phyloP scores from a whole-genome alignment of 371 early-diverging fungal genomes.

The Conidiobolus incongruus region DNA sequence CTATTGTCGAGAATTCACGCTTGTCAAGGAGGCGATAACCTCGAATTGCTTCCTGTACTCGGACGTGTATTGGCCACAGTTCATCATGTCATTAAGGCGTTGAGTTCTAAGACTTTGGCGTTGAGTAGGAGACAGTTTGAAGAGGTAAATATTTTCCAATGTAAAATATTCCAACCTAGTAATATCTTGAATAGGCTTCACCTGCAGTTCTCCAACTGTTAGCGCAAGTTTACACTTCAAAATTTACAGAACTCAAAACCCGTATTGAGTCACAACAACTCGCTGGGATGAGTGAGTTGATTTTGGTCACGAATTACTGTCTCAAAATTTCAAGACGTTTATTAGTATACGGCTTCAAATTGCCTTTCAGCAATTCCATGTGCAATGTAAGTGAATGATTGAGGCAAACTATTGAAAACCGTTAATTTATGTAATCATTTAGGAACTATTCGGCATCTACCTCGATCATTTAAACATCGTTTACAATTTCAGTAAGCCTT shows the following conservation, averaged over 20 bases:
- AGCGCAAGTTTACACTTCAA: slow-evolving; percentile 24
- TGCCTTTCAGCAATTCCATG: too few relatives aligned
- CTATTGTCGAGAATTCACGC: too few relatives aligned
- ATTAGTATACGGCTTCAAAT: too few relatives aligned
- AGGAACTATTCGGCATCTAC: too few relatives aligned
- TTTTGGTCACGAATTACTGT: slow-evolving; percentile 43
- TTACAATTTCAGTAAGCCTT: slow-evolving; percentile 20
- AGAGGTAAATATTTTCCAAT: slow-evolving; percentile 12
- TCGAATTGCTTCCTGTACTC: too few relatives aligned
- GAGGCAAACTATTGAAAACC: neutral
- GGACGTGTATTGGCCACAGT: slow-evolving; percentile 51
- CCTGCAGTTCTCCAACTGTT: slow-evolving; percentile 33
- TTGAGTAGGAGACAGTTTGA: slow-evolving; percentile 38
- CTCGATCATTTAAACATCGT: slow-evolving; percentile 14
- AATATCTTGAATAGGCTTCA: slow-evolving; percentile 8
- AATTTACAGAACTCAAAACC: slow-evolving; percentile 16
- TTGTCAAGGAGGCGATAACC: too few relatives aligned
- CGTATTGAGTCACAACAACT: slow-evolving; percentile 9
- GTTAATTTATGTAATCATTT: neutral
- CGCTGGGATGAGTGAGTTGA: slow-evolving; percentile 20
- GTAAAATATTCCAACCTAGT: neutral
- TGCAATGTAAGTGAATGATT: too few relatives aligned
- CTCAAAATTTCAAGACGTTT: slow-evolving; percentile 14
- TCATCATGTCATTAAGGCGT: slow-evolving; percentile 49
- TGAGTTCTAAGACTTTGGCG: slow-evolving; percentile 51